Base-by-base conservation (phyloP, 2,329 filamentous ascomycete species). In the Cladosporium velox region DNA sequence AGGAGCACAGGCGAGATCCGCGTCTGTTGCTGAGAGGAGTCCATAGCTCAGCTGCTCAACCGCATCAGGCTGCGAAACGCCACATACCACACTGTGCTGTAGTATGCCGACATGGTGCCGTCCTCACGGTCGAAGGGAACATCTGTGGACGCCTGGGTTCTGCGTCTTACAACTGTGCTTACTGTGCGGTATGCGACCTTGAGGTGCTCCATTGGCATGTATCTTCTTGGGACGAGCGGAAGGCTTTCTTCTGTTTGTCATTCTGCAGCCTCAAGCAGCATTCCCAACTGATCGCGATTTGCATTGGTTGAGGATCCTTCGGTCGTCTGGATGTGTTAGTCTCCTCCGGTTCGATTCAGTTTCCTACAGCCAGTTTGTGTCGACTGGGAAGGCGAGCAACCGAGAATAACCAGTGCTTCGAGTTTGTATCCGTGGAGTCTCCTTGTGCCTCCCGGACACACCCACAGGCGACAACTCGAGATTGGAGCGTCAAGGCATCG, bases 211-310 rank as follows among this genome's bases (percentile, higher is more conserved):
- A 44, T 59, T 59, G 57, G 57, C 34, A 26, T 14, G 24, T 15
- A 35, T 21, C 24, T 28, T 11, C 41, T 49, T 62, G 34, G 59
- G 59, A 38, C 59, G 28, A 62, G 59, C 59, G 59, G 59, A 54
- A 26, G 59, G 30, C 44, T 28, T 59, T 60, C 26, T 15, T 26
- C 32, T 44, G 35, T 41, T 59, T 57, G 18, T 28, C 52, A 52
- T 52, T 26, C 24, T 52, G 49, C 49, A 26, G 24, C 49, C 49
- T 52, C 7, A 12, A 52, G 41, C 41, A 47, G n/a, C n/a, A 12
- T 21, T 47, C 41, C 10, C 41, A 47, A 47, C 41, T 52, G 7
- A 21, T n/a, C 12, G 24, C 24, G 11, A 21, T 14, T 34, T 38
- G 55, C 28, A 24, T 44, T 24, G 24, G 57, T 59, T 59, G 57